These are phyloP conservation scores for Lipomyces anomalus DNA, from an alignment of 805 yeast species.

Conservation along the genomic window DNA sequence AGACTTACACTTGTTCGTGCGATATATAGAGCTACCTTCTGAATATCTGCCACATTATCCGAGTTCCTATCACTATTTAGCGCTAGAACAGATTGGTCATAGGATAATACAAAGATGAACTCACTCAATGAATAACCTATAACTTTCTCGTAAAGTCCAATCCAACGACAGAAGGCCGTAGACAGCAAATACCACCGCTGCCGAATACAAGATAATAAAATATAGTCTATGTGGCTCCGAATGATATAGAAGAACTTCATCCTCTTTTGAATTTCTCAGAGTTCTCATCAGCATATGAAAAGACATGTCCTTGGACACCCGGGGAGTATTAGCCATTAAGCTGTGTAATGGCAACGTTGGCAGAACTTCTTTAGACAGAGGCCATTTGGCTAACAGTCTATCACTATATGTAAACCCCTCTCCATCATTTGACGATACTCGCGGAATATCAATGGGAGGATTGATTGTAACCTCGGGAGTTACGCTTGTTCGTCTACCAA, in stretches of 20 bases:
- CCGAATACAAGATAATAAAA: slow-evolving; percentile 61
- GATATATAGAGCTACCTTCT: slow-evolving; percentile 35
- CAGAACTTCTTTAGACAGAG: slow-evolving; percentile 22
- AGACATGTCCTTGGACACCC: slow-evolving; percentile 50
- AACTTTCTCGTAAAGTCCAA: slow-evolving; percentile 43
- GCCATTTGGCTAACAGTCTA: slow-evolving; percentile 26
- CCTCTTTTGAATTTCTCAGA: slow-evolving; percentile 49
- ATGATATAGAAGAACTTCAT: slow-evolving; percentile 67
- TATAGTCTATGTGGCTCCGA: slow-evolving; percentile 77
- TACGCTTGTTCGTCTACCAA: too few relatives aligned
- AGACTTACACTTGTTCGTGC: slow-evolving; percentile 37
- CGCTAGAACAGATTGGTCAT: too few relatives aligned
- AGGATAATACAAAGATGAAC: neutral
- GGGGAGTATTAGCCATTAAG: slow-evolving; percentile 51
- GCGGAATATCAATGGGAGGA: too few relatives aligned
- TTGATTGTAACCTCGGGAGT: too few relatives aligned
- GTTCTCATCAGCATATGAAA: slow-evolving; percentile 58
- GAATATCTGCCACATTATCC: slow-evolving; percentile 39
- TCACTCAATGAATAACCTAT: slow-evolving; percentile 7
- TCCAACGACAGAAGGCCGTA: slow-evolving; percentile 61
- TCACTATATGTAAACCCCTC: too few relatives aligned
- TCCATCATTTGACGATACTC: too few relatives aligned
- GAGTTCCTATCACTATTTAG: slow-evolving; percentile 37
- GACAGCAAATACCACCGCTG: slow-evolving; percentile 62
- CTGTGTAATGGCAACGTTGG: slow-evolving; percentile 24